Evolutionary conservation across 768 basidiomycete species (phyloP), one percentile per base, ranked within the genome.

Genomic region (Russula compacta): DNA sequence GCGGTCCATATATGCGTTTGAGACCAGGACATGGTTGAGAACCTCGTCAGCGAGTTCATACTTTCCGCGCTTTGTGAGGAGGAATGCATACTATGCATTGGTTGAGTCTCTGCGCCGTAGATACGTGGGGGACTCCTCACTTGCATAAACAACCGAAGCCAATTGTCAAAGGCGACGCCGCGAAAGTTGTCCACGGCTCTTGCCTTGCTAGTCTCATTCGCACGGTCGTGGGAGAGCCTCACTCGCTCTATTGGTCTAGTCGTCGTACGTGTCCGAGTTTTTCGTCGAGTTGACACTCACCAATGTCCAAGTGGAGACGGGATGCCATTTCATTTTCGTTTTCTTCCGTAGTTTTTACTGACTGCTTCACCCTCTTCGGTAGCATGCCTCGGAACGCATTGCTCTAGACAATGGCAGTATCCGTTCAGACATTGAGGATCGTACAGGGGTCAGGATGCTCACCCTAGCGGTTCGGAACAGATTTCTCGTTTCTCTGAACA

Each of bases 111-210:
- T 29, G 48, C 36, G 15, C 33, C 12, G 7, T 47, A 36, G 11
- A 11, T 2, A 43, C 4, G 29, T 9, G 35, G 19, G 10, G 15
- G 15, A 35, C 21, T 21, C 24, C 46, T 66, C 56, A 92, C 95
- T 78, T 94, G 89, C 77, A 97, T 83, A 69, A 93, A 85, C 43
- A 98, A 68, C 15, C 78, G 77, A 51, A 95, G 70, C 95, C 95
- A 99, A 55, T 88, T 84, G 58, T 88, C 87, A 66, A 92, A 92
- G 4, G 78, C 78, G 39, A 95, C 77, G 0, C 90, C 89, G 11
- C 95, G 85, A 71, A 95, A 98, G 0, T 82, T 76, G 53, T 84
- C 79, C 2, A 89, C 79, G 32, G 76, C 78, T 19, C 73, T 76
- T 3, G 66, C 48, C 60, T 76, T 76, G 58, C 76, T 72, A 46